These are phyloP conservation scores for Lactuca sativa DNA, from an alignment of 129 eudicot genomes.

Conservation along the genomic window DNA sequence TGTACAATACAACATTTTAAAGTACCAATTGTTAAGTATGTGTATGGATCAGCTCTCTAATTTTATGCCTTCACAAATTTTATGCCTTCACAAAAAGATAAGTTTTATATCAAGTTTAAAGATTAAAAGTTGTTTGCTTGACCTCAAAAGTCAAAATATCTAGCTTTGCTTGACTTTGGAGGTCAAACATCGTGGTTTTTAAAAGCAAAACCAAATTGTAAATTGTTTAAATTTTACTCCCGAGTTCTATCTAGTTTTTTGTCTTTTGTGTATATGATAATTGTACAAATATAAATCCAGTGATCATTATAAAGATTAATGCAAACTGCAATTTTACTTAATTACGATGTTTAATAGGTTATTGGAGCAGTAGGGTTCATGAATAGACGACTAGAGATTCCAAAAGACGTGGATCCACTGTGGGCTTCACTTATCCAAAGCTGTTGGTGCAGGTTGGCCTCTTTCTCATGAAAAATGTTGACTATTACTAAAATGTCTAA, in stretches of 20 bases:
- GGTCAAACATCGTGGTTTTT: background rate
- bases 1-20: too few relatives aligned
- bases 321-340: background rate
- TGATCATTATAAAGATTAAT: background rate
- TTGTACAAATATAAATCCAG: background rate
- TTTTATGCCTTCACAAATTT: too few relatives aligned
- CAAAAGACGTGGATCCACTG: slow-evolving; percentile 64
- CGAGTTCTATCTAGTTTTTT: background rate
- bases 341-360: slow-evolving; percentile 44
- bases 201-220: background rate
- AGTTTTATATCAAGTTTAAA: background rate
- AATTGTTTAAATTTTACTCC: background rate
- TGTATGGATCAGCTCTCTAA: too few relatives aligned
- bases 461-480: background rate
- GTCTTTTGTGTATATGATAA: background rate
- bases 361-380: slow-evolving; percentile 87
- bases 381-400: slow-evolving; percentile 74
- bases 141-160: background rate
- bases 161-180: slow-evolving; percentile 4
- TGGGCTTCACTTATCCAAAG: slow-evolving; percentile 75
- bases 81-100: too few relatives aligned
- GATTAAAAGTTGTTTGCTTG: background rate
- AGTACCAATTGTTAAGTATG: too few relatives aligned
- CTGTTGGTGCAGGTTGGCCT: slow-evolving; percentile 72
- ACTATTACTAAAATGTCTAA: background rate